Evolutionary conservation across 495 filamentous ascomycete genomes (phyloP), one percentile per base, ranked within the genome.

Genomic region (Parathielavia appendiculata): DNA sequence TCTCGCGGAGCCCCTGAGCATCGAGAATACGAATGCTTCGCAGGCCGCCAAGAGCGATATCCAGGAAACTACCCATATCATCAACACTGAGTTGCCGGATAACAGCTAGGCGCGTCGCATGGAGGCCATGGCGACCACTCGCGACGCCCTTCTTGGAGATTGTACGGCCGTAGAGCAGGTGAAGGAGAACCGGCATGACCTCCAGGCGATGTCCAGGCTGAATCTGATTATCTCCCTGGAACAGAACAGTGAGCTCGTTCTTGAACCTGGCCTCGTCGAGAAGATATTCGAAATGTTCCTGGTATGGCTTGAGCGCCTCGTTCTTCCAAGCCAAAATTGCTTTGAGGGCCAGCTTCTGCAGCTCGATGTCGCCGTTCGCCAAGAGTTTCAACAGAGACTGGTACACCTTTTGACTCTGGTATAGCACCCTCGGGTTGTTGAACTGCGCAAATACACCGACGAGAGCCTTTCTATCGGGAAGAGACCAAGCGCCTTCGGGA

Each of bases 181-280:
- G 81, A 23, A 99, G 80, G 51, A 97, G 78, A 14, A 99, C 81
- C 2, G 93, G 92, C 76, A 96, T 86, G 16, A 95, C 67, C 22
- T 82, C 81, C 19, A 66, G 60, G 5, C 84, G 83, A 67, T 97
- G 88, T 48, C 88, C 82, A 19, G 82, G 73, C 65, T 86, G 84
- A 47, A 97, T 86, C 54, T 83, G 72, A 60, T 85, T 89, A 54
- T 91, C 85, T 10, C 91, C 88, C 64, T 91, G 89, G 49, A 97
- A 83, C 55, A 97, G 87, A 2, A 91, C 83, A 0, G 90, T 82
- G 14, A 97, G 81, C 71, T 97, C 91, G 65, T 97, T 95, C 64
- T 89, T 86, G 73, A 97, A 97, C 45, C 88, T 79, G 4, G 89
- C 82, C 58, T 97, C 93, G 63, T 99, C 95, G 14, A 97, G 78